Base-by-base conservation (phyloP, 2,329 filamentous ascomycete species). In the Pezicula rhizophila region DNA sequence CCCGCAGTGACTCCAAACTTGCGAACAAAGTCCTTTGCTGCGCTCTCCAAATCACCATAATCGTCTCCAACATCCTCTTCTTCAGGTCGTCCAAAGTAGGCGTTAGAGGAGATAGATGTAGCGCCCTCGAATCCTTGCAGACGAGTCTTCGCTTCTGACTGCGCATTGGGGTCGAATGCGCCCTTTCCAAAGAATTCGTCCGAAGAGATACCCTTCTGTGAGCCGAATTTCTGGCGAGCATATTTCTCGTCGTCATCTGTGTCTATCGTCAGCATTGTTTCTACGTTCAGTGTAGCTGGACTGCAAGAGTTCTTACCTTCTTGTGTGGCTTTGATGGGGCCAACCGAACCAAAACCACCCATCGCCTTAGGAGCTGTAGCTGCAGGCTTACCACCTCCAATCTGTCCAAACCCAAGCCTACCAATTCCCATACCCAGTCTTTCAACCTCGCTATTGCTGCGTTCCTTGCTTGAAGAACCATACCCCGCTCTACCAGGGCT, bases 141-240 rank as follows among this genome's bases (percentile, higher is more conserved):
- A 37, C 93, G 82, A 20, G 78, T 76, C 74, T 95, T 95, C 60
- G 93, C 92, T 72, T 96, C 92, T 45, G 82, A 76, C 64, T 93
- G 86, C 8, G 85, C 81, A 48, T 76, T 77, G 34, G 91, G 83
- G 65, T 99, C 91, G 68, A 84, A 97, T 48, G 79, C 73, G 46
- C 90, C 89, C 66, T 93, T 92, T 62, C 92, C 90, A 65, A 99
- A 99, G 77, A 95, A 99, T 66, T 99, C 93, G 67, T 99, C 93
- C 0, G 91, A 96, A 0, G 90, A 96, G 58, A 99, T 99, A 59
- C 88, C 88, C 75, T 97, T 97, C 68, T 99, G 93, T 39, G 70
- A 71, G 52, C 91, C 92, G 63, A 99, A 99, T 69, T 96, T 96
- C 63, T 80, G 74, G 61, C 88, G 87, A 5, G 91, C 89, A 64